These are phyloP conservation scores for Gracilariopsis chorda DNA, from an alignment of 23 red algal genomes.

Conservation along the genomic window DNA sequence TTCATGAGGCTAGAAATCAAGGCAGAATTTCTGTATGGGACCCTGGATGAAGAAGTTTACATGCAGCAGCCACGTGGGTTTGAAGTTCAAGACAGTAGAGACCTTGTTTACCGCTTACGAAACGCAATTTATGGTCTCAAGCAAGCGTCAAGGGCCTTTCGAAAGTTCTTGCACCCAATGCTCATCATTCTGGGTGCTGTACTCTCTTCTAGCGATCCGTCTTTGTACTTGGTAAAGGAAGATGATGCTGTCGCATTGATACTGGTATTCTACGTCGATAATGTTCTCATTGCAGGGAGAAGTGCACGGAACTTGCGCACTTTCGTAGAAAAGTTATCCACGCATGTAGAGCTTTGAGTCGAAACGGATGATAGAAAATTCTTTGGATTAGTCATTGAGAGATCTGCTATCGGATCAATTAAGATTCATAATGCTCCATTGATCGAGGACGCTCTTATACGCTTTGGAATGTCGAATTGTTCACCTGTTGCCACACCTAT, in stretches of 20 bases:
- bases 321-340: neutral
- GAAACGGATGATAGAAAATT: constrained; percentile 28
- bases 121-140: constrained; percentile 45
- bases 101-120: neutral
- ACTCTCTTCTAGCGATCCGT: neutral
- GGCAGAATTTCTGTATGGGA: constrained; percentile 4
- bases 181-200: neutral
- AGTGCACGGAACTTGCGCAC: neutral
- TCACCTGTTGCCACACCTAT: neutral
- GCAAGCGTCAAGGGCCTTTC: constrained; percentile 13
- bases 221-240: neutral
- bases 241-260: neutral
- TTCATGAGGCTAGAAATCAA: constrained; percentile 18
- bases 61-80: constrained; percentile 4
- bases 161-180: neutral
- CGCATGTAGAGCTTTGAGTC: neutral
- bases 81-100: neutral
- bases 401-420: neutral
- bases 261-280: constrained; percentile 17
- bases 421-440: constrained; percentile 18
- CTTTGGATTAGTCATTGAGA: neutral
- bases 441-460: neutral
- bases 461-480: constrained; percentile 14
- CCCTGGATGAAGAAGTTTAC: constrained; percentile 12
- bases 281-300: neutral